Conservation (phyloP, 1,284 basidiomycete species). For the Caloboletus inedulis region DNA sequence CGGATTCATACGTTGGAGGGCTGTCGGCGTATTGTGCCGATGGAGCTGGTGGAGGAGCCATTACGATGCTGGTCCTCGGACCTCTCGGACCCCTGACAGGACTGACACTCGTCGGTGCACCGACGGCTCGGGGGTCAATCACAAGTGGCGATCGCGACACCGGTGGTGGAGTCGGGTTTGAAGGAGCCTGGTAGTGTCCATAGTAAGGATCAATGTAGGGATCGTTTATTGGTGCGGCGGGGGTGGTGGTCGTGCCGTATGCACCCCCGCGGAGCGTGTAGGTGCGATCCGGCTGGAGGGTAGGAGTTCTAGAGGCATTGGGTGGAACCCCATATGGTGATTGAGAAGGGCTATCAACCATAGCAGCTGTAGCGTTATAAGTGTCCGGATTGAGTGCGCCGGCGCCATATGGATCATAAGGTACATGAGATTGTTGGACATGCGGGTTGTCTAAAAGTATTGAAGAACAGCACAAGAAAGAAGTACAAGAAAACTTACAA, state of each 20-base stretch:
- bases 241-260: constrained; percentile 50
- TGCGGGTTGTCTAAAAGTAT: constrained; percentile 47
- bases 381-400: constrained; percentile 40
- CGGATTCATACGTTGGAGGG: constrained; percentile 63
- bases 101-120: constrained; percentile 31
- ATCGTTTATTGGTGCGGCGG: constrained; percentile 23
- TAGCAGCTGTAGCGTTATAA: constrained; percentile 39
- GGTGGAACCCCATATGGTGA: constrained; percentile 33
- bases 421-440: constrained; percentile 48
- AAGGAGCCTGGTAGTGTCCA: constrained; percentile 20
- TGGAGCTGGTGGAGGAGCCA: constrained; percentile 27
- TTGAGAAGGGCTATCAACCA: constrained; percentile 25
- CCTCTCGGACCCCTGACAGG: constrained; percentile 42
- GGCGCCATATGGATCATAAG: constrained; percentile 50
- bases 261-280: constrained; percentile 58
- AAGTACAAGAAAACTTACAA: constrained; percentile 43
- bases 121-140: constrained; percentile 35
- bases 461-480: not conserved
- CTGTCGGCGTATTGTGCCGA: constrained; percentile 44
- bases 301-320: constrained; percentile 34
- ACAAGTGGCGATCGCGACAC: constrained; percentile 25
- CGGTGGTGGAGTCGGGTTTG: constrained; percentile 27
- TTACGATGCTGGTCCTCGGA: constrained; percentile 25
- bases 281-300: constrained; percentile 42
- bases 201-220: constrained; percentile 30